Evolutionary conservation across 768 basidiomycete species (phyloP), one percentile per base, ranked within the genome.

Genomic region (Lactarius sanguifluus): DNA sequence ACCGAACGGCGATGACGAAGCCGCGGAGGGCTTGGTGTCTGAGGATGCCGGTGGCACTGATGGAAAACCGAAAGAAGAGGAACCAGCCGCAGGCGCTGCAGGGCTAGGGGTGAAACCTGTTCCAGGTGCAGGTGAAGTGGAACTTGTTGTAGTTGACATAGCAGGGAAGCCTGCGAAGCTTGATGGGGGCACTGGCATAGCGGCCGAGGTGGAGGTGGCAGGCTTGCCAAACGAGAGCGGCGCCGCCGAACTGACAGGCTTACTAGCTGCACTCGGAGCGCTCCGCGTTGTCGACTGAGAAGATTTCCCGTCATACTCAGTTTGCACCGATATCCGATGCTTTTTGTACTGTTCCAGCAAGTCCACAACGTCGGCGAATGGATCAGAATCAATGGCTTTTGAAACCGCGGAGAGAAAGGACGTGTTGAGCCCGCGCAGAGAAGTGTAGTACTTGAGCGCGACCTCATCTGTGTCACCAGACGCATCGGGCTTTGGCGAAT

Each of bases 401-500:
- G 83, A 79, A 62, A 90, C 74, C 16, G 83, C 81, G n/a, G 82
- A 77, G 28, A 89, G 73, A 66, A 92, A 79, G 2, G 88, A 89
- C 40, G 82, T 76, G 71, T 92, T 92, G 50, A 92, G 80, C 16
- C 90, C 90, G 41, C 91, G 86, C n/a, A 92, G 81, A 30, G 85
- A 83, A 47, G 78, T 83, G 77, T 85, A 91, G 73, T 87, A 91
- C 61, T 84, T 83, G 18, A 85, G 70, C 41, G 81, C 79, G 30
- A 71, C 61, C 15, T 70, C 70, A 15, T 71, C 69, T 0, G 65
- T 52, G 18, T 66, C 65, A 41, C 65, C 60, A 18, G 69, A 70
- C 32, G 70, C 56, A 32, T 58, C 60, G 23, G 56, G 3, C 25
- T 54, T 70, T 18, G 56, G 63, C 68, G 64, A 18, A 23, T 66